Base-by-base conservation (phyloP, 441 rosid genomes). In the Sinapis alba region DNA sequence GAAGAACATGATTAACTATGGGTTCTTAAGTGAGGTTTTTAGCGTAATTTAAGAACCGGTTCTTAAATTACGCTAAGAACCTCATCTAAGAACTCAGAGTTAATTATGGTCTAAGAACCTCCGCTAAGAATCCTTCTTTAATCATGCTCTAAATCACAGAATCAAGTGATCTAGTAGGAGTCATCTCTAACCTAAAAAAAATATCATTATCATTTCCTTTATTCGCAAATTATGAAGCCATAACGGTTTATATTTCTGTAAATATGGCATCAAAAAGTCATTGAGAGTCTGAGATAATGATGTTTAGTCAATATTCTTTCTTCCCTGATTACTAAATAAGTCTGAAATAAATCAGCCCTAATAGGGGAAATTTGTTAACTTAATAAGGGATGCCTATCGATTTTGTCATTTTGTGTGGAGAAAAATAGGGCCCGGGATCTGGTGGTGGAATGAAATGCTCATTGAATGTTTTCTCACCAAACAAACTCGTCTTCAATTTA, bases 391-490 rank as follows among this genome's bases (percentile, higher is more conserved):
- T 58, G 11, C 2, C 19, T 58, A 26, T 58, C 5, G 7, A 65
- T 10, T 59, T 68, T 61, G 53, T 62, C 74, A 61, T 61, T 53
- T 51, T 53, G 1, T 4, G 20, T 69, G 7, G 72, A 63, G 71
- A 50, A 62, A 73, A 47, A 12, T 36, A 75, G 82, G 82, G 51
- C 79, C 82, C 69, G 16, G 1, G 60, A 34, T 78, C 59, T 64
- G 79, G 82, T 69, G 34, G 56, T 58, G 58, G 60, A 69, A 69
- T 79, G 41, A 69, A 79, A 79, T 68, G 75, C 64, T 32, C 71
- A 79, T 74, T 79, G 68, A 79, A 79, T 79, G 82, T 74, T 78
- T 74, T 70, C 54, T 27, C 28, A 79, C 82, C 82, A 69, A 79
- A 79, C 82, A 69, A 57, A 73, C 74, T 62, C 75, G 8, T 51